Evolutionary conservation across 148 eudicot genomes (phyloP), one percentile per base, ranked within the genome.

Genomic region (Persicaria maculosa): DNA sequence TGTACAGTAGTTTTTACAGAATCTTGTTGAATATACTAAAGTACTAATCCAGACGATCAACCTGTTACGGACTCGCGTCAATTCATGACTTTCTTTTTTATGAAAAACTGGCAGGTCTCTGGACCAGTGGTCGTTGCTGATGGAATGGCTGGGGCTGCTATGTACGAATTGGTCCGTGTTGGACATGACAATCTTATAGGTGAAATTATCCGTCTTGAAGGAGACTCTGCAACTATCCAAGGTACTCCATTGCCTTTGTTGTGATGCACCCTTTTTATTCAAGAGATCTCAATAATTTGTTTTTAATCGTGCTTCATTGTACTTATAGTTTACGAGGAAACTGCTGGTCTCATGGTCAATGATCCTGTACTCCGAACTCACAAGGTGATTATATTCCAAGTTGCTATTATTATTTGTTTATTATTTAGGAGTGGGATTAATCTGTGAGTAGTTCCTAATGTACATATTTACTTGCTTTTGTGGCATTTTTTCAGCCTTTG

Each of bases 91-190:
- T 31, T 31, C 40, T 31, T 31, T 12, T 25, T 31, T 40, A 5
- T 65, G 4, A 65, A n/a, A 6, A 17, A 36, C 52, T 71, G 72
- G 4, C 71, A 95, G 99, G 99, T 95, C 20, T 95, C 99, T 19
- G 99, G 99, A 81, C 99, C 99, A 9, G 99, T 95, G 68, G 99
- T 95, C 5, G 86, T 95, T 79, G 99, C 99, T 1, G 99, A 95
- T 95, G 99, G 99, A 79, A 95, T 95, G 99, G 85, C 76, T 53
- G 99, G 99, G 74, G 99, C 99, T 83, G 99, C 99, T 80, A 95
- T 95, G 99, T 92, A 95, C 78, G 99, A 95, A 76, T 84, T 95
- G 72, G 99, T 95, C 67, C 96, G 97, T 83, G 99, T 95, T 75
- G 99, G 99, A 75, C 84, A 95, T 50, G 99, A 95, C 85, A 90